Evolutionary conservation across 2,329 filamentous ascomycete species (phyloP).

Genomic region (Talaromyces rugulosus): DNA sequence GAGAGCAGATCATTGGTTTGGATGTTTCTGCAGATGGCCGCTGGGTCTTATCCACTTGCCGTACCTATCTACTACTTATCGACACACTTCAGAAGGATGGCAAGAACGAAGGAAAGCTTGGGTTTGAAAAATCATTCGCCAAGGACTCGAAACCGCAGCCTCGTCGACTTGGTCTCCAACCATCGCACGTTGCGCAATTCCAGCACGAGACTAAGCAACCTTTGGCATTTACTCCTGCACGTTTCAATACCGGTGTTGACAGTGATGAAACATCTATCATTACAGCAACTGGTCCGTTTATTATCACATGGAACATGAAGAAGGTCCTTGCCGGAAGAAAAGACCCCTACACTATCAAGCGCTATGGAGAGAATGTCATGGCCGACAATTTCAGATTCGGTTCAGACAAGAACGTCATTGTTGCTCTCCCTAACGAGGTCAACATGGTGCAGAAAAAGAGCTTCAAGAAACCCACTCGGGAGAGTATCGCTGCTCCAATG

Average conservation of each 20-base stretch:
- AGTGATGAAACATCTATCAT: slow-evolving; percentile 88
- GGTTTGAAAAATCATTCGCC: slow-evolving; percentile 88
- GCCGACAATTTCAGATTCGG: slow-evolving; percentile 98
- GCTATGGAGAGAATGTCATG: slow-evolving; percentile 91
- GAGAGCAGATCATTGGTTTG: slow-evolving; percentile 89
- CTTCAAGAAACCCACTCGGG: slow-evolving; percentile 81
- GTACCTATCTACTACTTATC: slow-evolving; percentile 90
- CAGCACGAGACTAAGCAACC: slow-evolving; percentile 89
- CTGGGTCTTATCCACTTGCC: slow-evolving; percentile 91
- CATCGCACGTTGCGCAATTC: slow-evolving; percentile 93
- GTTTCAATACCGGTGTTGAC: slow-evolving; percentile 86
- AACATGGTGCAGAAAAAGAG: slow-evolving; percentile 91
- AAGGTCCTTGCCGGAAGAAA: slow-evolving; percentile 77
- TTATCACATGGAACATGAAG: slow-evolving; percentile 93
- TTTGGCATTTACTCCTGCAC: slow-evolving; percentile 82
- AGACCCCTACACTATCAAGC: slow-evolving; percentile 93
- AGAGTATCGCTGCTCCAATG: slow-evolving; percentile 74
- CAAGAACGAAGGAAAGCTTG: slow-evolving; percentile 97
- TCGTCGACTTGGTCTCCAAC: slow-evolving; percentile 80
- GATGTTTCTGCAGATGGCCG: slow-evolving; percentile 94
- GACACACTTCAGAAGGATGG: slow-evolving; percentile 86
- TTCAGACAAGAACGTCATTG: slow-evolving; percentile 95
- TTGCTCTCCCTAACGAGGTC: slow-evolving; percentile 93
- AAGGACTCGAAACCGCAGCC: slow-evolving; percentile 93
- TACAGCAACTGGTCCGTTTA: slow-evolving; percentile 92